Percentiles rank a stretch among this genome's conserved stretches.
Conservation (phyloP, 2,329 filamentous ascomycete genomes). For the Bipolaris victoriae region DNA sequence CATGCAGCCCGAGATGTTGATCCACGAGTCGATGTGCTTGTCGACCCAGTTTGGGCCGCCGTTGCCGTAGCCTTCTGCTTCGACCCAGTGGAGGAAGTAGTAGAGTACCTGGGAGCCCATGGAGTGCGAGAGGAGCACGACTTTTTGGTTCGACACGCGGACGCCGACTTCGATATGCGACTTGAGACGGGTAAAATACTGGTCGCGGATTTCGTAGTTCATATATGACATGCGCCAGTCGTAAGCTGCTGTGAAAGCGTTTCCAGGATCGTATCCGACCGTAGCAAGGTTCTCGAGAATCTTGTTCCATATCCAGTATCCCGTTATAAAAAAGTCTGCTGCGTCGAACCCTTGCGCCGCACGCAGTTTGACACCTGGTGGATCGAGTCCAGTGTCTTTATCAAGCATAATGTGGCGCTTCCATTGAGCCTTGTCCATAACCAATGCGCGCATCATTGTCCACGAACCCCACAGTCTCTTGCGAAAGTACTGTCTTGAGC, state of each 20-base stretch:
- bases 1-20: constrained; percentile 98
- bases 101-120: constrained; percentile 97
- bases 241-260: constrained; percentile 72
- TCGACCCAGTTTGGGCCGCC: constrained; percentile 92
- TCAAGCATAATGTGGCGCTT: constrained; percentile 98
- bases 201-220: constrained; percentile 88
- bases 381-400: constrained; percentile 87
- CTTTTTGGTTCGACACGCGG: constrained; percentile 75
- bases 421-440: constrained; percentile 92
- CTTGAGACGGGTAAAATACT: constrained; percentile 92
- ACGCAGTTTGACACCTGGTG: constrained; percentile 85
- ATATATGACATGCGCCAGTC: constrained; percentile 93
- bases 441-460: constrained; percentile 97
- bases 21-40: constrained; percentile 87
- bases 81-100: constrained; percentile 83
- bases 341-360: constrained; percentile 97
- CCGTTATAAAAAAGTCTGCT: constrained; percentile 87
- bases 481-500: constrained; percentile 87
- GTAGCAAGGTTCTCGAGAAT: constrained; percentile 96
- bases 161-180: constrained; percentile 86
- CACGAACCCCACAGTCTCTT: constrained; percentile 97
- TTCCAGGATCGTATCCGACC: constrained; percentile 90
- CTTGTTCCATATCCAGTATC: constrained; percentile 99
- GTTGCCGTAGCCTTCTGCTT: constrained; percentile 75
- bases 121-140: constrained; percentile 87